Base-by-base conservation (phyloP, 768 basidiomycete species). In the Russula sp. region DNA sequence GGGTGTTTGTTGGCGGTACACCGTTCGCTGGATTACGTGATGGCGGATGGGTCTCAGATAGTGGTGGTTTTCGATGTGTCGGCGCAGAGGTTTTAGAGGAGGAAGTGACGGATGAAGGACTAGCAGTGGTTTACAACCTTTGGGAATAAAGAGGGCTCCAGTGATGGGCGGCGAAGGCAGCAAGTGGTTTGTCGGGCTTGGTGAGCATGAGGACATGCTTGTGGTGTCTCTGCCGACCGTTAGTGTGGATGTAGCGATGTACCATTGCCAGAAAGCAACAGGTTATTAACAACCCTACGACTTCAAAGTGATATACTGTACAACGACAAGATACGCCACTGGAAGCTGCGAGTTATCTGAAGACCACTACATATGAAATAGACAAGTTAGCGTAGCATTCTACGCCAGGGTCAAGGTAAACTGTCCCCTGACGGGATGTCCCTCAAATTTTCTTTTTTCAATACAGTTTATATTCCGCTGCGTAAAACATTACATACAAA, bases 1-100 rank as follows among this genome's bases (percentile, higher is more conserved):
- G 80, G 16, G 82, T 83, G 64, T 83, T 85, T 57, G 81, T n/a
- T 70, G 67, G 8, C 58, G 59, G 42, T 57, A 39, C 36, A 65
- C 25, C 54, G n/a, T 41, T 51, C 49, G 22, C 41, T 13, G 35
- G 41, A 52, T 8, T 14, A 34, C 38, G 58, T 14, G 56, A 20
- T 6, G 43, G 36, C 25, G 50, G 34, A 18, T 36, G n/a, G 0
- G 34, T 20, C 9, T 54, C 59, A 5, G 29, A 18, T 47, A 62
- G 66, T 0, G 50, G 58, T 18, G 45, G 38, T n/a, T 60, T 65
- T 38, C 58, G 55, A 50, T 42, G 50, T 46, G 66, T 53, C 10
- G 58, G 42, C 9, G 53, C 29, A 9, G 52, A 59, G 2, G 57
- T 36, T 14, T 51, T 54, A 2, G 57, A 51, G 3, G 52, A 49